phyloP scores from a whole-genome alignment of 208 protist species.

The Trypanosoma lewisi region DNA sequence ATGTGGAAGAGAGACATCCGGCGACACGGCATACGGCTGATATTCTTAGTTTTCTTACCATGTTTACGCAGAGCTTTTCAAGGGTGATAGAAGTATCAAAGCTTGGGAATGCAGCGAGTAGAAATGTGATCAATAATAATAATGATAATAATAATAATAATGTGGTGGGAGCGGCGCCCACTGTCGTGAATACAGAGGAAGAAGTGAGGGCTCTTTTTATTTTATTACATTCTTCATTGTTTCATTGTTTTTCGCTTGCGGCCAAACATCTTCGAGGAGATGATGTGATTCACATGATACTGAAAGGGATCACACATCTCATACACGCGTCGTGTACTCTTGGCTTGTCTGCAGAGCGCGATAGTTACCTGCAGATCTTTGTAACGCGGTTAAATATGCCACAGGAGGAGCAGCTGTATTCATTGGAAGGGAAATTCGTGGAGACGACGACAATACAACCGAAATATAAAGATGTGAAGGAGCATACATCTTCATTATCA shows the following conservation, averaged over 20 bases:
- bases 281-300: conserved; percentile 44
- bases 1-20: neutral
- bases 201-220: conserved; percentile 19
- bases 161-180: too few relatives aligned
- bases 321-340: conserved; percentile 45
- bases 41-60: conserved; percentile 38
- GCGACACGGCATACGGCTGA: conserved; percentile 1
- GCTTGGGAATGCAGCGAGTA: neutral
- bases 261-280: conserved; percentile 21
- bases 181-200: neutral
- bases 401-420: neutral
- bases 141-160: too few relatives aligned
- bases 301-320: conserved; percentile 46
- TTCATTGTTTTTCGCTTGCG: conserved; percentile 27
- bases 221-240: conserved; percentile 25
- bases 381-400: conserved; percentile 27
- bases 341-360: conserved; percentile 34
- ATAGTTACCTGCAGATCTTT: conserved; percentile 47
- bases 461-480: neutral
- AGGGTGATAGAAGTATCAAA: conserved; percentile 21
- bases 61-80: conserved; percentile 39
- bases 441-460: neutral
- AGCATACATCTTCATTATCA: too few relatives aligned
- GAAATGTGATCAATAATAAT: too few relatives aligned
- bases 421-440: neutral